Conservation (phyloP, 129 eudicot species). For the Kitagawia praeruptora region DNA sequence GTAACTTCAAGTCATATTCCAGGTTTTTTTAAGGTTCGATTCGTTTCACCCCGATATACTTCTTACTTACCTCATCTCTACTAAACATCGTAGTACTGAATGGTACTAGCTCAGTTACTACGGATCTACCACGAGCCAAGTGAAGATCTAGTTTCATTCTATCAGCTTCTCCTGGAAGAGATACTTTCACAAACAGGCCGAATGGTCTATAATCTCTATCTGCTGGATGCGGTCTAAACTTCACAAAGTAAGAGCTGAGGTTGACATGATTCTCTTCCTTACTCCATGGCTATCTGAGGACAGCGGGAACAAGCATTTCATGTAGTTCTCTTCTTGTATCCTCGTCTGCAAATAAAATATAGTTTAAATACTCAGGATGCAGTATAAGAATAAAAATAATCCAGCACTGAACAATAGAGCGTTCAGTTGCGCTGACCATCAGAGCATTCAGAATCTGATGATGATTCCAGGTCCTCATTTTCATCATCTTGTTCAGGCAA, state of each 20-base stretch:
- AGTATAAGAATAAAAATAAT: background rate
- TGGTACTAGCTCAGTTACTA: constrained; percentile 55
- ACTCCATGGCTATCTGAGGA: constrained; percentile 58
- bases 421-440: constrained; percentile 40
- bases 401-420: background rate
- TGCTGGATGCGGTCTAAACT: constrained; percentile 60
- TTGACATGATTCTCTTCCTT: constrained; percentile 24
- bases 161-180: constrained; percentile 72
- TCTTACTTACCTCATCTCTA: constrained; percentile 46
- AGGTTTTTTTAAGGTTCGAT: too few relatives aligned
- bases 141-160: constrained; percentile 69
- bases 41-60: background rate
- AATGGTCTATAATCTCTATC: constrained; percentile 70
- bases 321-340: constrained; percentile 64
- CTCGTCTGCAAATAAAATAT: constrained; percentile 42
- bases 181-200: constrained; percentile 58
- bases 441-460: constrained; percentile 52
- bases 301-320: constrained; percentile 88
- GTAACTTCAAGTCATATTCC: too few relatives aligned
- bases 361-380: background rate
- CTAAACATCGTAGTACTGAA: constrained; percentile 32
- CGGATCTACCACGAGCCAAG: constrained; percentile 79
- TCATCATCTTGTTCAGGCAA: constrained; percentile 58
- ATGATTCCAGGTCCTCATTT: constrained; percentile 30
- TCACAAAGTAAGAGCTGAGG: constrained; percentile 56